These are phyloP conservation scores for Phytopythium boreale DNA, from an alignment of 352 stramenopile genomes.

Conservation along the genomic window DNA sequence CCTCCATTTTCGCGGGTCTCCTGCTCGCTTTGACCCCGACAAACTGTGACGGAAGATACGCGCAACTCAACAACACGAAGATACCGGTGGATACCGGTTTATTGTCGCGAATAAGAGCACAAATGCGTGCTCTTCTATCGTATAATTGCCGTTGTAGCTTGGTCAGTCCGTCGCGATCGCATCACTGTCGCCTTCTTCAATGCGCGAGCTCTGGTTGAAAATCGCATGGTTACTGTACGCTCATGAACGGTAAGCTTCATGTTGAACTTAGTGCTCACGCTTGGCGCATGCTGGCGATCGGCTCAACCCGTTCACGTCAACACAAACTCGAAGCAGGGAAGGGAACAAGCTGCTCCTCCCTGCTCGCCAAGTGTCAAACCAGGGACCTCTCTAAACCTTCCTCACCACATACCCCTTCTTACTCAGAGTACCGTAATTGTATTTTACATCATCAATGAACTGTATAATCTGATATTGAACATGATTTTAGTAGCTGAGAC, in stretches of 20 bases:
- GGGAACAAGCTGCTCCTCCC: not conserved
- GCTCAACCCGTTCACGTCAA: constrained; percentile 10
- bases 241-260: too few relatives aligned
- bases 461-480: not conserved
- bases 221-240: too few relatives aligned
- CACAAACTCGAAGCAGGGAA: not conserved
- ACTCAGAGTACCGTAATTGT: not conserved
- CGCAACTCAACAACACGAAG: not conserved
- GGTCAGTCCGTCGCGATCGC: too few relatives aligned
- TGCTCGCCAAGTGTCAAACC: constrained; percentile 8
- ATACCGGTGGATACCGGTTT: not conserved
- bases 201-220: too few relatives aligned
- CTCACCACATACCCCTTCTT: not conserved
- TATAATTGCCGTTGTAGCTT: not conserved
- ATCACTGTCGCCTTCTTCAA: not conserved
- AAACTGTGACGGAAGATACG: constrained; percentile 5
- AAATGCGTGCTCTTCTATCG: not conserved
- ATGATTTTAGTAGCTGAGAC: not conserved
- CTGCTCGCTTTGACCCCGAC: not conserved
- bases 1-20: not conserved
- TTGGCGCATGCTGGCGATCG: not conserved
- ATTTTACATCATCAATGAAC: not conserved
- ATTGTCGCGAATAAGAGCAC: constrained; percentile 1
- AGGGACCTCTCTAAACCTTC: not conserved
- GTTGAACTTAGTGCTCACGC: not conserved